These are phyloP conservation scores for Lactarius trivialis DNA, from an alignment of 768 basidiomycete species.

Conservation along the genomic window DNA sequence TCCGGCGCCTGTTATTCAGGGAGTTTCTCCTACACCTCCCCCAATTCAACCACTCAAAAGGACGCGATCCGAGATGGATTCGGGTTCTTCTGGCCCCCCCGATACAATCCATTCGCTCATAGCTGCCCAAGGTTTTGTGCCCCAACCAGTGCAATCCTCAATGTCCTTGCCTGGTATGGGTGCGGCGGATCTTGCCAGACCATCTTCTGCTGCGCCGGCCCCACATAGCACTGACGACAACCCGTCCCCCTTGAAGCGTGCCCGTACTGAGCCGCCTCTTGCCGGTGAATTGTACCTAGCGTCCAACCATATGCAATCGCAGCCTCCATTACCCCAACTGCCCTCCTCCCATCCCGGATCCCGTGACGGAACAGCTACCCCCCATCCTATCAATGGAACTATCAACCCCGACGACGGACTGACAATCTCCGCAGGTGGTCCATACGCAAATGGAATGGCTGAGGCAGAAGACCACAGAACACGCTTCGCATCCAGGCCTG, in stretches of 20 bases:
- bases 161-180: conserved; percentile 40
- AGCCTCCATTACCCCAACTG: conserved; percentile 28
- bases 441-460: conserved; percentile 33
- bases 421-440: conserved; percentile 38
- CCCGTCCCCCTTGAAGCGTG: conserved; percentile 66
- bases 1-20: conserved; percentile 34
- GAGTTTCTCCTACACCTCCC: conserved; percentile 33
- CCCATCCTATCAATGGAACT: conserved; percentile 18
- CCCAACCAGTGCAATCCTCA: conserved; percentile 25
- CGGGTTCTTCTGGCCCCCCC: conserved; percentile 30
- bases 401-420: conserved; percentile 31
- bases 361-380: conserved; percentile 24
- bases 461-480: conserved; percentile 42
- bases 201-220: conserved; percentile 41
- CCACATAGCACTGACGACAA: conserved; percentile 51
- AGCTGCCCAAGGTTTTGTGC: conserved; percentile 18
- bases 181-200: conserved; percentile 43
- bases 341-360: conserved; percentile 28
- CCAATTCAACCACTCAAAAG: conserved; percentile 45
- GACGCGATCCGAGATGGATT: conserved; percentile 62
- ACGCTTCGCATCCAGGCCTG: conserved; percentile 66
- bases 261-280: conserved; percentile 46
- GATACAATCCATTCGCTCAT: conserved; percentile 21
- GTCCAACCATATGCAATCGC: conserved; percentile 2
- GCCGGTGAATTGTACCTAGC: conserved; percentile 10